Conservation (phyloP, 169 alveolate species). For the Plasmodium fragile region DNA sequence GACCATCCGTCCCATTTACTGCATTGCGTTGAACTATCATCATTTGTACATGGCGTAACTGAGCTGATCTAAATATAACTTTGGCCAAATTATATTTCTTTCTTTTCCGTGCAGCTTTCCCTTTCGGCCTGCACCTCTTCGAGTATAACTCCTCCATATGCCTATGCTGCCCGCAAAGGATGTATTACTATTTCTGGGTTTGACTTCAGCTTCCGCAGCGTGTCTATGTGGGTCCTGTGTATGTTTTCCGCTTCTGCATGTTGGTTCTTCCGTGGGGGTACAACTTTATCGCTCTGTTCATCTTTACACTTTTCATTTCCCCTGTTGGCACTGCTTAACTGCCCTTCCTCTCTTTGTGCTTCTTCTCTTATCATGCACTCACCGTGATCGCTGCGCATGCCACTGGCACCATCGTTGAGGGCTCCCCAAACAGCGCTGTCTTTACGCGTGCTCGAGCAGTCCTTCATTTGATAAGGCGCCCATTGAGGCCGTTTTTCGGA, state of each 20-base stretch:
- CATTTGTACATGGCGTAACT: neutral
- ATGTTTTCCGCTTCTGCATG: neutral
- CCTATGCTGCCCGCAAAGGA: neutral
- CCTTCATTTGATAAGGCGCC: neutral
- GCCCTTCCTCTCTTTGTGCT: neutral
- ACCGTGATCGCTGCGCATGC: neutral
- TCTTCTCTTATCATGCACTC: neutral
- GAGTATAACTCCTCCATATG: neutral
- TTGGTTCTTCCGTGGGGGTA: neutral
- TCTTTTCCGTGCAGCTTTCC: neutral
- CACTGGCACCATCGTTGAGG: neutral
- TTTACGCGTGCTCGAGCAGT: neutral
- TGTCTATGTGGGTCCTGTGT: conserved; percentile 10
- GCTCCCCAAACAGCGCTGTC: neutral
- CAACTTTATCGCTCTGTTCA: neutral
- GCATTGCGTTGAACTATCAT: neutral
- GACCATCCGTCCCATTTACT: neutral
- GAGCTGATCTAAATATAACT: neutral
- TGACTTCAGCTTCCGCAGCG: conserved; percentile 52
- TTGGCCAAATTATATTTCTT: neutral
- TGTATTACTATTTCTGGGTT: conserved; percentile 55
- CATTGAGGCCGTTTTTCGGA: neutral
- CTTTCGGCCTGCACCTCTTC: neutral
- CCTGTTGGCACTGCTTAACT: neutral
- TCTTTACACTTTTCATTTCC: neutral